Evolutionary conservation across 768 basidiomycete genomes (phyloP), one percentile per base, ranked within the genome.

Genomic region (Tephrocybe sp.): DNA sequence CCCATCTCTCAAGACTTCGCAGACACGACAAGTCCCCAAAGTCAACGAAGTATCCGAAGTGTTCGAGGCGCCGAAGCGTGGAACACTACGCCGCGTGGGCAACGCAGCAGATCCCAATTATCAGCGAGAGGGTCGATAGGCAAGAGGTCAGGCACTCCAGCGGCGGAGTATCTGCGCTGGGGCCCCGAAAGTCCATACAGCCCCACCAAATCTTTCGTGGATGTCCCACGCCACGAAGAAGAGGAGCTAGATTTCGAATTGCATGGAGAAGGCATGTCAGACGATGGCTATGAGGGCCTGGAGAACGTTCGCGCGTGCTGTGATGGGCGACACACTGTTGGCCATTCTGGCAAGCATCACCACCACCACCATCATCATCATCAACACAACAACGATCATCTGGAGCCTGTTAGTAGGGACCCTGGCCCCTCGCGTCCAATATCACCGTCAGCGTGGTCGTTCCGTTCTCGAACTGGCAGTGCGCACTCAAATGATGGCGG

Each of bases 301-400:
- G 95, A 98, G 72, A 98, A 98, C 60, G 94, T 98, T 18, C 80
- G 96, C 19, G 93, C 89, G 1, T 93, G 91, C 64, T 93, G 90
- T 59, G 89, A 92, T 64, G 91, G 90, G 16, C 77, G 82, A 44
- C 92, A 94, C 66, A 92, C 90, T 1, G 89, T 94, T 15, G 89
- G 90, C 0, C 79, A 77, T 51, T 71, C 75, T 30, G 77, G 74
- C 25, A 75, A 77, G 13, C 69, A 71, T 32, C 76, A 80, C 41
- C 80, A 82, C 45, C 84, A 84, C 38, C 83, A 82, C 22, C 81
- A 84, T 30, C 80, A 83, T 40, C 73, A 79, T 47, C 71, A 77
- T 53, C 72, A 80, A 46, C 68, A 74, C 47, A 67, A 69, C 19
- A 56, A 66, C 55, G 72, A 77, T 37, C 80, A 66, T 43, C 63